These are phyloP conservation scores for Ceratocystis destructans DNA, from an alignment of 2,329 filamentous ascomycete species.

Conservation along the genomic window DNA sequence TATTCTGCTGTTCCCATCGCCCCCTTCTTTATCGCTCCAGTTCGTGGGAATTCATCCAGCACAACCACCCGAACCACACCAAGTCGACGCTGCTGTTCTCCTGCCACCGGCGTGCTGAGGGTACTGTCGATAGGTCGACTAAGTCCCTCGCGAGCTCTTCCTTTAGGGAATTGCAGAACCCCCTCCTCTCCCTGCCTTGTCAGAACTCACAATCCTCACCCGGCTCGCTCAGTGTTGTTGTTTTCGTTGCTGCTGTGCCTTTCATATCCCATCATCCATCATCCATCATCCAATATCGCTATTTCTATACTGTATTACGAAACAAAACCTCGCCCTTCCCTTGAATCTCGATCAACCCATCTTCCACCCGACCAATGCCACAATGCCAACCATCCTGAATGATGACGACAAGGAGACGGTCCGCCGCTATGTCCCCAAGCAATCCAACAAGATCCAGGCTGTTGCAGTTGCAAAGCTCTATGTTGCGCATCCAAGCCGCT, in stretches of 20 bases:
- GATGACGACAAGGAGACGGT: constrained; percentile 95
- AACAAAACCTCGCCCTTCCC: background rate
- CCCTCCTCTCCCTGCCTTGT: background rate
- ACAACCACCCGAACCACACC: background rate
- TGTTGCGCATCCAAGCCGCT: constrained; percentile 72
- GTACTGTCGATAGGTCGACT: background rate
- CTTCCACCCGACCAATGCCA: background rate
- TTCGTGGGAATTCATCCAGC: background rate
- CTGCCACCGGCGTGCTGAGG: background rate
- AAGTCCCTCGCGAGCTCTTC: background rate
- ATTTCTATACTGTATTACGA: background rate
- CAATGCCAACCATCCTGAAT: constrained; percentile 34
- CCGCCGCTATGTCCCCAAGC: constrained; percentile 84
- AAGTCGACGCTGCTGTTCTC: background rate
- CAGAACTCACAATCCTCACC: background rate
- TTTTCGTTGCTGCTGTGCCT: background rate
- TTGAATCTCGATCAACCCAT: background rate
- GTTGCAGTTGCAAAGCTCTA: constrained; percentile 89
- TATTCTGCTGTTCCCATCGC: background rate
- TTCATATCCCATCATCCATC: background rate
- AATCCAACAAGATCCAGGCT: constrained; percentile 92
- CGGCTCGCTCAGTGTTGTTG: background rate
- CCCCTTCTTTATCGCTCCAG: background rate
- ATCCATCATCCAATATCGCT: constrained; percentile 1
- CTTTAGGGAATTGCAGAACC: background rate